phyloP scores from a whole-genome alignment of 139 green algal genomes.

The Astrephomene gubernaculifera region DNA sequence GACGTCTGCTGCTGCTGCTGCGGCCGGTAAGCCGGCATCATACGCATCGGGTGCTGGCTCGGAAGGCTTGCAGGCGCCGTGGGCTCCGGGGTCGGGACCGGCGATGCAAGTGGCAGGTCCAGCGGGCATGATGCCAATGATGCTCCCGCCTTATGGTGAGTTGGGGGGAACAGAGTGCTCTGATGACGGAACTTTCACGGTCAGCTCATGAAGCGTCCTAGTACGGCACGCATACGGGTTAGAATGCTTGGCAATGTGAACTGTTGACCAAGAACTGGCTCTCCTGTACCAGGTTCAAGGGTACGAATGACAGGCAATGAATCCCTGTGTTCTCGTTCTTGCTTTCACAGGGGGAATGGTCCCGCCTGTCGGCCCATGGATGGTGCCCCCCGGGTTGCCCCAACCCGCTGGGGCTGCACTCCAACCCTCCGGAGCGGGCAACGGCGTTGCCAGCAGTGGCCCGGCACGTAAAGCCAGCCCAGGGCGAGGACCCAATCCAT shows the following conservation, averaged over 20 bases:
- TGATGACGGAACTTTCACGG: too few species aligned
- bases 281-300: too few species aligned
- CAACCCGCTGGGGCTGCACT: too few species aligned
- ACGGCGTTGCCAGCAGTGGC: neutral
- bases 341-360: neutral
- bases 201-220: too few species aligned
- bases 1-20: neutral
- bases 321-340: neutral
- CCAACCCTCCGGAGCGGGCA: too few species aligned
- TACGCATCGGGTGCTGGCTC: neutral
- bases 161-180: too few species aligned
- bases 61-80: neutral
- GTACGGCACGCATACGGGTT: too few species aligned
- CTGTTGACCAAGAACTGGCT: too few species aligned
- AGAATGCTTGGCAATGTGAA: too few species aligned
- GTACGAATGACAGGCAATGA: too few species aligned
- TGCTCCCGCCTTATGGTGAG: neutral
- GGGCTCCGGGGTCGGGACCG: neutral
- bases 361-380: neutral
- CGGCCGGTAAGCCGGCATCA: neutral
- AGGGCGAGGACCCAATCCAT: too few species aligned
- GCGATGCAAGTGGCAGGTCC: neutral
- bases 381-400: neutral
- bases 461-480: neutral
- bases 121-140: slow-evolving; percentile 5